A percentile compares a stretch with the other conserved stretches of the same genome.
These are phyloP conservation scores for Talaromyces pinophilus DNA, from an alignment of 2,329 filamentous ascomycete species.

Conservation along the genomic window DNA sequence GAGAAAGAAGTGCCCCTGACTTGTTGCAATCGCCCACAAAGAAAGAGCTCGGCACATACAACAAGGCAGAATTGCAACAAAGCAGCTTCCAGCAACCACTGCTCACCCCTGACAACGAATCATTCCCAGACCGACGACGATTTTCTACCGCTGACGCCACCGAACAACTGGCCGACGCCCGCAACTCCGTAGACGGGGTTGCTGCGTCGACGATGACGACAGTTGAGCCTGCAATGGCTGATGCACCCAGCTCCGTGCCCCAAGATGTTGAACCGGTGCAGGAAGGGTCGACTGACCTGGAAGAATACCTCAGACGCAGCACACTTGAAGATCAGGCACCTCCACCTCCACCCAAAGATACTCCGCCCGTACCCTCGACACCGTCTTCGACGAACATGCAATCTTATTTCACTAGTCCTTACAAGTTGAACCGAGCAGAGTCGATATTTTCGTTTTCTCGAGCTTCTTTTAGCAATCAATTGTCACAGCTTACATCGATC, in stretches of 20 bases:
- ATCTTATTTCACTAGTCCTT: conserved; percentile 47
- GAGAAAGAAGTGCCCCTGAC: conserved; percentile 27
- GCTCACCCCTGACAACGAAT: background rate
- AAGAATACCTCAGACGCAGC: conserved; percentile 46
- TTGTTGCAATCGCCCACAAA: conserved; percentile 25
- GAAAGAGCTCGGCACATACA: conserved; percentile 13
- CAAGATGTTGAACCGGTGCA: conserved; percentile 27
- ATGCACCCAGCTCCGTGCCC: conserved; percentile 24
- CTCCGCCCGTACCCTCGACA: conserved; percentile 31
- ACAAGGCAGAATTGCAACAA: background rate
- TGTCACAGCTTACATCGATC: conserved; percentile 87
- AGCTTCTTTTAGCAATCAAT: conserved; percentile 87
- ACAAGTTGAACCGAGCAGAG: conserved; percentile 63
- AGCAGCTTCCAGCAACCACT: conserved; percentile 2
- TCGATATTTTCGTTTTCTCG: conserved; percentile 94
- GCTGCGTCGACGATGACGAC: conserved; percentile 34
- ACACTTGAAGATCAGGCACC: conserved; percentile 35
- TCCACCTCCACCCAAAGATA: conserved; percentile 41
- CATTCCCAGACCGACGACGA: background rate
- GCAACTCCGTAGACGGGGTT: conserved; percentile 22
- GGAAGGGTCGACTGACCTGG: conserved; percentile 39
- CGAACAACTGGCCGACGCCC: conserved; percentile 19
- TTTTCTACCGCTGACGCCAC: conserved; percentile 14
- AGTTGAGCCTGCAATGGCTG: conserved; percentile 30
- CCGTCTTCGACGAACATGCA: conserved; percentile 39